Evolutionary conservation across 2,329 filamentous ascomycete genomes (phyloP).

Genomic region (Colletotrichum sp.): DNA sequence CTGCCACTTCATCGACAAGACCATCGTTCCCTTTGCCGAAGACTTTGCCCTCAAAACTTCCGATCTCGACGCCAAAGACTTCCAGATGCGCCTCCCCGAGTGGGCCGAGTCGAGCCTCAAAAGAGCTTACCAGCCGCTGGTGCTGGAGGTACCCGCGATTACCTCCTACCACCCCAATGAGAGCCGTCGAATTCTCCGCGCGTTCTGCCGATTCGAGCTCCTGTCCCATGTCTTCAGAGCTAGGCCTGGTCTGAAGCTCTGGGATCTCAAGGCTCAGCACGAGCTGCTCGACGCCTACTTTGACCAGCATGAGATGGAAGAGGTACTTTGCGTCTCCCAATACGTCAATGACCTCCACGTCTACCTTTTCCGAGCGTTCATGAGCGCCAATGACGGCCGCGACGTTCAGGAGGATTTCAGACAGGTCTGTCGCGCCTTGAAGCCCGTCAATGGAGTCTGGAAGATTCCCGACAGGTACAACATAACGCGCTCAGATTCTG

Average conservation of each 20-base stretch:
- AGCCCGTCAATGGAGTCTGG: not conserved
- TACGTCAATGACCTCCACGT: not conserved
- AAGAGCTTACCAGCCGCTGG: not conserved
- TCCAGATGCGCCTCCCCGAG: not conserved
- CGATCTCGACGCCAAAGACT: not conserved
- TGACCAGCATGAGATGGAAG: slow-evolving; percentile 1
- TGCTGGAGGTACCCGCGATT: not conserved
- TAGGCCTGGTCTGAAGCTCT: not conserved
- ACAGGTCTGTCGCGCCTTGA: not conserved
- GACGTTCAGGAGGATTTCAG: not conserved
- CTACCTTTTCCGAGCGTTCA: not conserved
- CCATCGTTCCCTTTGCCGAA: not conserved
- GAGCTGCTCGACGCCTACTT: not conserved
- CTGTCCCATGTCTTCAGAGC: not conserved
- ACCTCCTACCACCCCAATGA: not conserved
- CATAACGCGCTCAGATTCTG: not conserved
- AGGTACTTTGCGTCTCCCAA: not conserved
- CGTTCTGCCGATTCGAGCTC: not conserved
- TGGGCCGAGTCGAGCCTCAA: not conserved
- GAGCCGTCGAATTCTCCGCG: not conserved
- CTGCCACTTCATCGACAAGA: not conserved
- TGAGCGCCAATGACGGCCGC: not conserved
- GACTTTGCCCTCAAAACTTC: not conserved
- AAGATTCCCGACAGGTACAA: not conserved
- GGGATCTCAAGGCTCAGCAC: not conserved